A percentile compares a stretch with the other conserved stretches of the same genome.
phyloP scores from a whole-genome alignment of 2,329 filamentous ascomycete genomes.

The Leptographium galeiforme region DNA sequence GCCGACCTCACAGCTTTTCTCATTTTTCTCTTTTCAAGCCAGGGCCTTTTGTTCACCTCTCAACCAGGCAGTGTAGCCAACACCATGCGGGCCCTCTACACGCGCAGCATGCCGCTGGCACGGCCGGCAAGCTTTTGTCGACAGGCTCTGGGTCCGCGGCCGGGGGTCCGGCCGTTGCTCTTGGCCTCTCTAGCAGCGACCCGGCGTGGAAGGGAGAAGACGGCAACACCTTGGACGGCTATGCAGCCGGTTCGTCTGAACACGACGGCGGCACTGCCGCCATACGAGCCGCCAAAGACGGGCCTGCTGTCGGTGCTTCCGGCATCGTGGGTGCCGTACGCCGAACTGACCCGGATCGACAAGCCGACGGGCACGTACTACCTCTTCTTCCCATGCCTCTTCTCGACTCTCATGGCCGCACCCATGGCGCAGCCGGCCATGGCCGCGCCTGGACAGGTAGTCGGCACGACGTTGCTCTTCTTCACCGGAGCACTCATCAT shows the following conservation, averaged over 20 bases:
- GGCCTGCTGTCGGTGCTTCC: conserved; percentile 62
- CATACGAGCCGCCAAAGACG: conserved; percentile 54
- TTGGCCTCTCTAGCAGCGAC: neutral
- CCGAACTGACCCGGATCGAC: conserved; percentile 67
- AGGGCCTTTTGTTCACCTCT: too few relatives aligned
- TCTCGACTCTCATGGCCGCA: conserved; percentile 70
- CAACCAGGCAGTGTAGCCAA: too few relatives aligned
- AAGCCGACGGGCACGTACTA: conserved; percentile 76
- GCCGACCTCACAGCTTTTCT: too few relatives aligned
- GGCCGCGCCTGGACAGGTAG: conserved; percentile 43
- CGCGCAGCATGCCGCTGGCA: neutral
- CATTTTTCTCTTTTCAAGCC: too few relatives aligned
- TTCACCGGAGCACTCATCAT: conserved; percentile 67
- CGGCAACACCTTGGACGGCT: neutral
- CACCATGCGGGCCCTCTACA: neutral
- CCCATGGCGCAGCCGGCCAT: conserved; percentile 48
- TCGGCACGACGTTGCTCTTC: conserved; percentile 57
- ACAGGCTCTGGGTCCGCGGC: neutral
- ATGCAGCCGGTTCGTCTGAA: neutral
- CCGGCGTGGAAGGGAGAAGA: neutral
- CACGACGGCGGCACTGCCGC: conserved; percentile 1
- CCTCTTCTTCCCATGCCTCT: conserved; percentile 74
- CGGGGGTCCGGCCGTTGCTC: neutral
- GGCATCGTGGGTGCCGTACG: conserved; percentile 60
- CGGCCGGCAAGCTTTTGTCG: neutral